Evolutionary conservation across 2,329 filamentous ascomycete species (phyloP), one percentile per base, ranked within the genome.

Genomic region (Leptographium wingfieldii): DNA sequence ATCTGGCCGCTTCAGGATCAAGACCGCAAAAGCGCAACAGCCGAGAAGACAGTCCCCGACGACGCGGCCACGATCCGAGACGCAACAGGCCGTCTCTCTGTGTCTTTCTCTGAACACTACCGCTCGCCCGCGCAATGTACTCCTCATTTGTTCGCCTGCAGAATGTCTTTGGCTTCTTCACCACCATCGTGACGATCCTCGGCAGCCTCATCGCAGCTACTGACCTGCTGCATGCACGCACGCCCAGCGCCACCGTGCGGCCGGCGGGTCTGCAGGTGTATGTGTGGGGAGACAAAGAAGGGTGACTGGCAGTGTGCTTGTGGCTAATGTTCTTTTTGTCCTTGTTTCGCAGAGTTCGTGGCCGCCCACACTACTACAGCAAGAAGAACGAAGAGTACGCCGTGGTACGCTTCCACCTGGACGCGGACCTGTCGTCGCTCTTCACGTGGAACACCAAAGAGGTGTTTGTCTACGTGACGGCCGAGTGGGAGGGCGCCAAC

Each of bases 401-500:
- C 67, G 85, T 94, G 71, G 87, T 99, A 70, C 87, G 86, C 71
- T 99, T 99, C 79, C 89, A 92, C 68, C 81, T 99, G 62, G 88
- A 96, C 69, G 88, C 92, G 58, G 92, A 99, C 75, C 82, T 99
- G 62, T 87, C 85, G 62, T 87, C 87, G 52, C 88, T 99, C 67
- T 97, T 97, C 81, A 95, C 89, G 70, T 99, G 92, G 94, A 99
- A 99, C 80, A 99, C 95, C 25, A 99, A 99, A 74, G 90, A 97
- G 75, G 77, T 99, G 68, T 99, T 97, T 75, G 85, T 96, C 72
- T 99, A 96, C 77, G 85, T 99, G 61, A 92, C 90, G 59, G 92
- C 92, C 59, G 86, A 85, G 67, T 87, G 84, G 84, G 76, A 79
- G 31, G 59, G 68, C 56, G 64, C 64, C 46, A 66, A 64, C 57